These are phyloP conservation scores for Paramecium octaurelia DNA, from an alignment of 73 alveolate genomes.

Conservation along the genomic window DNA sequence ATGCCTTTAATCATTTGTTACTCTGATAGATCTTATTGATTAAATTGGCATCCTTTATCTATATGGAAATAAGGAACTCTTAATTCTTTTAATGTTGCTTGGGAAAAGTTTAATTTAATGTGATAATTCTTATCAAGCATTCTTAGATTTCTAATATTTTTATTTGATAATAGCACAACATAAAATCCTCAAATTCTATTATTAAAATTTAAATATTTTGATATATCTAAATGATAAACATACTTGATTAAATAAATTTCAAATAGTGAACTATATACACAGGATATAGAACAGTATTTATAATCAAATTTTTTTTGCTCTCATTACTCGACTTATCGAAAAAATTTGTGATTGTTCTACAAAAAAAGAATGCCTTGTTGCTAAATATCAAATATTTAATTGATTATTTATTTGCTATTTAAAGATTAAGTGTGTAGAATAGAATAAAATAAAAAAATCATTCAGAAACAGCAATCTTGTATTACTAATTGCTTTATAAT, in stretches of 20 bases:
- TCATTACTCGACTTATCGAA: no score
- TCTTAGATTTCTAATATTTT: not conserved
- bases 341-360: no score
- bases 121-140: not conserved
- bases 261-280: no score
- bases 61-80: not conserved
- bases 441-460: not conserved
- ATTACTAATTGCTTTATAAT: not conserved
- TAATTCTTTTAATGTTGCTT: not conserved
- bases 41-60: not conserved
- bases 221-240: no score
- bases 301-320: no score
- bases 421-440: not conserved
- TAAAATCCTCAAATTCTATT: not conserved
- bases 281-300: no score
- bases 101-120: not conserved
- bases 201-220: no score
- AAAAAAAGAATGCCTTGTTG: not conserved
- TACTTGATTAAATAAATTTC: no score
- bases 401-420: not conserved
- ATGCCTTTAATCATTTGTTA: not conserved
- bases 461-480: not conserved
- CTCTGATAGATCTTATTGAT: not conserved
- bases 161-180: not conserved
- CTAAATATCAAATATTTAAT: no score